Percentiles rank a stretch among this genome's conserved stretches.
Conservation (phyloP, 495 filamentous ascomycete species). For the Penicillium tannophilum region DNA sequence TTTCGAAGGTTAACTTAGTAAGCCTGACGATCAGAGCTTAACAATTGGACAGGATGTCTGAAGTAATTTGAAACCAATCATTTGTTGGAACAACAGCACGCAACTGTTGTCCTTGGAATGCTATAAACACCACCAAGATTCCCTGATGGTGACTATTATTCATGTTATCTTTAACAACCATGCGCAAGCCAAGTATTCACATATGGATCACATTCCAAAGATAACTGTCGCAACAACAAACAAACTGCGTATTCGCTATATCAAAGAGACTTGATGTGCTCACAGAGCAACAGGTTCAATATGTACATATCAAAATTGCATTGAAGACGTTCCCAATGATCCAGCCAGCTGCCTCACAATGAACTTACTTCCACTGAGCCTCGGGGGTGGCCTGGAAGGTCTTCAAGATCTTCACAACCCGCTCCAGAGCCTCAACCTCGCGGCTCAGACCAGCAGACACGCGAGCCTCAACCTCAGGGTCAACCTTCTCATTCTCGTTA, state of each 20-base stretch:
- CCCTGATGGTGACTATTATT: neutral
- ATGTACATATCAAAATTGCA: slow-evolving; percentile 34
- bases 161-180: neutral
- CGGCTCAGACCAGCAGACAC: slow-evolving; percentile 52
- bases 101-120: neutral
- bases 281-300: slow-evolving; percentile 26
- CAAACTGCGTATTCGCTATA: slow-evolving; percentile 21
- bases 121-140: neutral
- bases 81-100: neutral
- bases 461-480: slow-evolving; percentile 38
- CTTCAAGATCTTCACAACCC: slow-evolving; percentile 74
- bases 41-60: neutral
- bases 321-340: slow-evolving; percentile 14
- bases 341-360: slow-evolving; percentile 10
- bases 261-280: slow-evolving; percentile 18
- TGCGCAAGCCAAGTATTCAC: neutral
- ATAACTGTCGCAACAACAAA: neutral
- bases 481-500: neutral
- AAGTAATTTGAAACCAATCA: neutral
- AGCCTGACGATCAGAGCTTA: neutral
- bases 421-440: slow-evolving; percentile 76
- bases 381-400: slow-evolving; percentile 68
- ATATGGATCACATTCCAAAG: neutral
- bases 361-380: slow-evolving; percentile 62
- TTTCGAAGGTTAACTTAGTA: neutral